These are phyloP conservation scores for Corylus americana DNA, from an alignment of 306 rosid species.

Conservation along the genomic window DNA sequence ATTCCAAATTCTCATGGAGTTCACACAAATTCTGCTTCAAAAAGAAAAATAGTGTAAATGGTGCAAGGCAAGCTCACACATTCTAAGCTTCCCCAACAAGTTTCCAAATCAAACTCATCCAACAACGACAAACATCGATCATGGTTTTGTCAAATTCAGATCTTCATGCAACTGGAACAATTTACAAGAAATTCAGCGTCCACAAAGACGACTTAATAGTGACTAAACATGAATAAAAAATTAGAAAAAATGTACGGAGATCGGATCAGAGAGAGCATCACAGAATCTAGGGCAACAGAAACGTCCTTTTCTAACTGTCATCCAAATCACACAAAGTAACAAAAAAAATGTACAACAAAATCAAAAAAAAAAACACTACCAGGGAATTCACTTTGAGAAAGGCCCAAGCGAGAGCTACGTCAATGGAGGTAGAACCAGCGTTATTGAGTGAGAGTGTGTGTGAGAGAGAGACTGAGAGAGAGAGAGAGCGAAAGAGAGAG, in stretches of 20 bases:
- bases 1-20: slow-evolving; percentile 21
- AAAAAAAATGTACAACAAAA: background rate
- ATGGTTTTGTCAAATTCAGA: slow-evolving; percentile 38
- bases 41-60: background rate
- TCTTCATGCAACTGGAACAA: slow-evolving; percentile 28
- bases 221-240: background rate
- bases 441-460: background rate
- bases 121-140: slow-evolving; percentile 19
- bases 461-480: slow-evolving; percentile 12
- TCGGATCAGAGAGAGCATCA: slow-evolving; percentile 53
- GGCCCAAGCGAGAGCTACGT: slow-evolving; percentile 28
- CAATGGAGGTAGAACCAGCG: slow-evolving; percentile 26
- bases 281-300: slow-evolving; percentile 48
- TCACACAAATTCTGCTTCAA: background rate
- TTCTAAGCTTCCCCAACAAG: slow-evolving; percentile 5
- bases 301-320: slow-evolving; percentile 27
- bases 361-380: background rate
- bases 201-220: background rate
- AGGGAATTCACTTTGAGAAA: slow-evolving; percentile 23
- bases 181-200: background rate
- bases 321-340: slow-evolving; percentile 7
- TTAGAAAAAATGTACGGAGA: slow-evolving; percentile 28
- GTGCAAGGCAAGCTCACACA: slow-evolving; percentile 11
- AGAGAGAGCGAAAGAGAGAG: slow-evolving; percentile 26
- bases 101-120: slow-evolving; percentile 20